Percentiles rank a stretch among this genome's conserved stretches.
These are phyloP conservation scores for Ustanciosporium gigantosporum DNA, from an alignment of 1,284 basidiomycete genomes.

Conservation along the genomic window DNA sequence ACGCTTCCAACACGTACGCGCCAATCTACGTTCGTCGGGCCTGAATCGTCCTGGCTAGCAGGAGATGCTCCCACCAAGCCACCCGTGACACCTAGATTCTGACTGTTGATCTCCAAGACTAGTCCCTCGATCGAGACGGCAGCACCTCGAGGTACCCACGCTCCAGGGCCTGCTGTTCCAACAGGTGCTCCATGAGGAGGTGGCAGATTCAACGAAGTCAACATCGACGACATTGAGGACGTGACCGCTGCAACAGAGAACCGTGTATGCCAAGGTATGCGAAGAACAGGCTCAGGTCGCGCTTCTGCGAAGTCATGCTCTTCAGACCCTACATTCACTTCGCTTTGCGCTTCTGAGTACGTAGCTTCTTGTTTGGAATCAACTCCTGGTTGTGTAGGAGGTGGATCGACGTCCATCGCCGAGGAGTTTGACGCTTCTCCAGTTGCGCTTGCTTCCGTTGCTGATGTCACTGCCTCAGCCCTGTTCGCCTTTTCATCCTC, in stretches of 20 bases:
- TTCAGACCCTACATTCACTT: no score
- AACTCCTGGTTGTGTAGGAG: background rate
- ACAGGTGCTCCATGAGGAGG: conserved; percentile 46
- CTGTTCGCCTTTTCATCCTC: background rate
- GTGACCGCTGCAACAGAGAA: conserved; percentile 31
- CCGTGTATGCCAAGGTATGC: conserved; percentile 30
- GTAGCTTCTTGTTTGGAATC: no score
- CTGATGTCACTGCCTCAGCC: no score
- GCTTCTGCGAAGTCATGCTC: conserved; percentile 12
- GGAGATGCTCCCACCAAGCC: conserved; percentile 27
- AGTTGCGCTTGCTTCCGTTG: no score
- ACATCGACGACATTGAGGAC: conserved; percentile 33
- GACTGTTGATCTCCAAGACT: conserved; percentile 37
- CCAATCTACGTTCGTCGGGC: conserved; percentile 24
- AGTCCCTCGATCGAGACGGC: conserved; percentile 45
- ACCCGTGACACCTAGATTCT: conserved; percentile 13
- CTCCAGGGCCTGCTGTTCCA: conserved; percentile 48
- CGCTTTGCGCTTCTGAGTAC: no score
- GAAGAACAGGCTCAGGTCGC: conserved; percentile 13
- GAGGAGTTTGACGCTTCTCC: background rate
- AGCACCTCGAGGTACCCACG: conserved; percentile 48
- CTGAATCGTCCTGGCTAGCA: conserved; percentile 6
- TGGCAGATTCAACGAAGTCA: conserved; percentile 35
- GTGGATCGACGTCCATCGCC: conserved; percentile 21
- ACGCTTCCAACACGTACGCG: conserved; percentile 38